Evolutionary conservation across 2,329 filamentous ascomycete genomes (phyloP).

Genomic region (Fusarium newnesense): DNA sequence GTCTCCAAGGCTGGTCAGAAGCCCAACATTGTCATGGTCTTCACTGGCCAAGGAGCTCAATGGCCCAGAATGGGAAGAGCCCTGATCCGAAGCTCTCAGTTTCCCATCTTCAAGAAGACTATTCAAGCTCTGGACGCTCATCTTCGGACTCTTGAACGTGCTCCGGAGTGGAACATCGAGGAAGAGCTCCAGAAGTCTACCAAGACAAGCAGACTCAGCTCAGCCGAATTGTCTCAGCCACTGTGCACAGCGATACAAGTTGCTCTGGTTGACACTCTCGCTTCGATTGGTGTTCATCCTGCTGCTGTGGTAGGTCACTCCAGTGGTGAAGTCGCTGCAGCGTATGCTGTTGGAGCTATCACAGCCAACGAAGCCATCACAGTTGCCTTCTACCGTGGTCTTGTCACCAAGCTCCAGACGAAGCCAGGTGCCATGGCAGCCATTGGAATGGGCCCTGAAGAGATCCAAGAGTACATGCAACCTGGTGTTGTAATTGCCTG

Average conservation of each 20-base stretch:
- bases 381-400: neutral
- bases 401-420: neutral
- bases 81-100: neutral
- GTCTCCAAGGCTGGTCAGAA: neutral
- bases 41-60: constrained; percentile 1
- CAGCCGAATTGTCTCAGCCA: neutral
- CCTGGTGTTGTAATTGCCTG: neutral
- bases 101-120: neutral
- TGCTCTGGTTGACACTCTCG: neutral
- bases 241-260: neutral
- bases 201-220: neutral
- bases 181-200: neutral
- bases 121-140: neutral
- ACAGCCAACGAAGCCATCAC: neutral
- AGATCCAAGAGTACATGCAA: neutral
- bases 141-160: neutral
- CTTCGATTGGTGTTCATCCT: neutral
- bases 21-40: neutral
- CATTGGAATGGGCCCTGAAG: neutral
- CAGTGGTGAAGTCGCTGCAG: neutral
- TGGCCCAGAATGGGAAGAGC: constrained; percentile 1
- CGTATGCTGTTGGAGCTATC: neutral
- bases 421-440: constrained; percentile 5
- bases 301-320: neutral
- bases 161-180: neutral